These are phyloP conservation scores for Paramyrothecium sp. DNA, from an alignment of 2,329 filamentous ascomycete genomes.

Conservation along the genomic window DNA sequence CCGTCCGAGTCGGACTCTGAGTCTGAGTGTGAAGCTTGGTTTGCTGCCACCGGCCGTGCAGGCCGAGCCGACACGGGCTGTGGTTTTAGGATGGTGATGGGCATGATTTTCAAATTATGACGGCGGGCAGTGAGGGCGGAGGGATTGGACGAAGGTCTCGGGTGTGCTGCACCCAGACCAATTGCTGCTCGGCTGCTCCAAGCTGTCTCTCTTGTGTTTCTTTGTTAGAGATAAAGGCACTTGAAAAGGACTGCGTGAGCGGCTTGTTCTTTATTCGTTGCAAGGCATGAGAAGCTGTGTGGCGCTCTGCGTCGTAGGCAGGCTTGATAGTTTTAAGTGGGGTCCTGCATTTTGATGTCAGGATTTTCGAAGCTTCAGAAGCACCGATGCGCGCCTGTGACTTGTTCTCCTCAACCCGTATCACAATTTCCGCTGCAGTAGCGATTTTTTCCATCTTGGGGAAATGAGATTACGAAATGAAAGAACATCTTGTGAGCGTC, in stretches of 20 bases:
- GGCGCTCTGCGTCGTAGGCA: constrained; percentile 1
- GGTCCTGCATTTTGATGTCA: constrained; percentile 13
- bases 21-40: constrained; percentile 25
- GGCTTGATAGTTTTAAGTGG: constrained; percentile 23
- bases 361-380: constrained; percentile 20
- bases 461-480: too few relatives aligned
- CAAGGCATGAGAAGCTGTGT: not conserved
- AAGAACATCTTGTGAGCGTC: too few relatives aligned
- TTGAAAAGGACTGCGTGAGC: too few relatives aligned
- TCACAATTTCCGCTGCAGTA: too few relatives aligned
- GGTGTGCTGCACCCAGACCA: not conserved
- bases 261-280: too few relatives aligned
- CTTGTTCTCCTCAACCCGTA: too few relatives aligned
- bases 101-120: constrained; percentile 30
- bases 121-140: constrained; percentile 5
- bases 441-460: too few relatives aligned
- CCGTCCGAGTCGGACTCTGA: constrained; percentile 44
- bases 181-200: not conserved
- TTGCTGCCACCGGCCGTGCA: constrained; percentile 14
- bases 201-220: too few relatives aligned
- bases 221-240: too few relatives aligned
- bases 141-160: not conserved
- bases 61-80: constrained; percentile 26
- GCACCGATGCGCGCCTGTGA: too few relatives aligned
- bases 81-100: constrained; percentile 47